Conservation (phyloP, 106 monocot species). For the Platanthera guangdongensis region DNA sequence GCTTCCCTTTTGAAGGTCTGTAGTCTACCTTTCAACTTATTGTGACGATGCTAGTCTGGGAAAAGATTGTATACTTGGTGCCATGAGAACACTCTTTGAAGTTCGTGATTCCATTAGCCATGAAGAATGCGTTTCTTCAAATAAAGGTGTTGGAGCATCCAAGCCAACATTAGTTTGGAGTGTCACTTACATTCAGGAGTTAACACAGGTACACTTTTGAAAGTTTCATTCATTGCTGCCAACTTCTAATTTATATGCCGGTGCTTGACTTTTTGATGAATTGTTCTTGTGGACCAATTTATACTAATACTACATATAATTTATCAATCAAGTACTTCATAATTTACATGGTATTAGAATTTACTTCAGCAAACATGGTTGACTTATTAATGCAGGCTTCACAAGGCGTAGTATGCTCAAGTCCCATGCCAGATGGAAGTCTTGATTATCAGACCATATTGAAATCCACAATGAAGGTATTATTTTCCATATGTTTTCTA, state of each 20-base stretch:
- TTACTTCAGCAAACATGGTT: slow-evolving; percentile 5
- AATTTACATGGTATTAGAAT: background rate
- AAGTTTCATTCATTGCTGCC: background rate
- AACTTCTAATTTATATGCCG: background rate
- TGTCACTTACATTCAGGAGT: slow-evolving; percentile 56
- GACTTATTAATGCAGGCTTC: slow-evolving; percentile 40
- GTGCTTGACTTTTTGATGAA: background rate
- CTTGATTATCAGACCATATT: slow-evolving; percentile 55
- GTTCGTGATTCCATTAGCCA: slow-evolving; percentile 8
- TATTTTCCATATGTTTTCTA: background rate
- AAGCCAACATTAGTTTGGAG: slow-evolving; percentile 64
- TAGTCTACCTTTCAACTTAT: slow-evolving; percentile 60
- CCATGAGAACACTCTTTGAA: slow-evolving; percentile 45
- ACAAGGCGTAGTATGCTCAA: slow-evolving; percentile 25
- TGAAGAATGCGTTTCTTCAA: slow-evolving; percentile 8
- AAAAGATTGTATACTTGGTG: slow-evolving; percentile 55
- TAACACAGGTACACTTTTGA: slow-evolving; percentile 35
- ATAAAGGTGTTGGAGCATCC: slow-evolving; percentile 16
- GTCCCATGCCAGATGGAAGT: slow-evolving; percentile 61
- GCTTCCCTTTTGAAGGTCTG: slow-evolving; percentile 36
- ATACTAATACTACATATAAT: background rate
- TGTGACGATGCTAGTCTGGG: slow-evolving; percentile 59
- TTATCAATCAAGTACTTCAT: background rate
- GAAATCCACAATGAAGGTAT: slow-evolving; percentile 71
- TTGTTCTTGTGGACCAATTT: background rate